Conservation (phyloP, 2,329 filamentous ascomycete genomes). For the Clonostachys byssicola region DNA sequence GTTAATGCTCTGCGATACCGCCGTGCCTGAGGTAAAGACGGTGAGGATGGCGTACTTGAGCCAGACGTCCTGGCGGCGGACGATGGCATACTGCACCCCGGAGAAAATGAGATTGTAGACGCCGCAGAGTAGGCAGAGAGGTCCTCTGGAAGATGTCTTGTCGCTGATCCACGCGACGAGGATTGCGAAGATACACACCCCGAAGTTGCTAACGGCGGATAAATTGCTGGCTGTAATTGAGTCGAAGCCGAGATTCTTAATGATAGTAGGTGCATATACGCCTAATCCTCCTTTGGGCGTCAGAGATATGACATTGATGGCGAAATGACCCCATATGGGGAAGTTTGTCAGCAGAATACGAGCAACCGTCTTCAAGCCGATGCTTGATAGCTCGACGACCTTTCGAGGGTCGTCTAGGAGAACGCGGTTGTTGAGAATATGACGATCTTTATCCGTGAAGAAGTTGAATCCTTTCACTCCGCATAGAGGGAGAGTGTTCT, state of each 20-base stretch:
- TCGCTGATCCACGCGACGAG: conserved; percentile 1
- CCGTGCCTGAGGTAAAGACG: no score
- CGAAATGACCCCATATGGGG: conserved; percentile 6
- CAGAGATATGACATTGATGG: conserved; percentile 7
- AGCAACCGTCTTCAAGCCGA: conserved; percentile 4
- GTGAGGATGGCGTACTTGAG: no score
- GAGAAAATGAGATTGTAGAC: no score
- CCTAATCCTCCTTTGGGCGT: conserved; percentile 6
- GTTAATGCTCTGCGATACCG: no score
- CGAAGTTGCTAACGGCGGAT: conserved; percentile 4
- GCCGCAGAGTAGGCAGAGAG: no score
- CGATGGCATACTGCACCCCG: no score
- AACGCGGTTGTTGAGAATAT: conserved; percentile 2
- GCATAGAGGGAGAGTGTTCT: neutral
- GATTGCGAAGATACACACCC: conserved; percentile 3
- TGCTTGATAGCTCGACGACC: conserved; percentile 3
- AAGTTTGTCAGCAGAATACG: conserved; percentile 2
- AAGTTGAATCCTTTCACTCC: conserved; percentile 3
- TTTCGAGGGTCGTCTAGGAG: no score
- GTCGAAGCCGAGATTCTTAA: conserved; percentile 9
- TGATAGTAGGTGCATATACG: conserved; percentile 6
- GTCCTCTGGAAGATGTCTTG: no score
- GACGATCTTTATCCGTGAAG: conserved; percentile 5
- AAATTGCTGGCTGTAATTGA: conserved; percentile 6
- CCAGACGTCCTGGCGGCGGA: no score